phyloP scores from a whole-genome alignment of 768 basidiomycete genomes.

The Boletus edulis region DNA sequence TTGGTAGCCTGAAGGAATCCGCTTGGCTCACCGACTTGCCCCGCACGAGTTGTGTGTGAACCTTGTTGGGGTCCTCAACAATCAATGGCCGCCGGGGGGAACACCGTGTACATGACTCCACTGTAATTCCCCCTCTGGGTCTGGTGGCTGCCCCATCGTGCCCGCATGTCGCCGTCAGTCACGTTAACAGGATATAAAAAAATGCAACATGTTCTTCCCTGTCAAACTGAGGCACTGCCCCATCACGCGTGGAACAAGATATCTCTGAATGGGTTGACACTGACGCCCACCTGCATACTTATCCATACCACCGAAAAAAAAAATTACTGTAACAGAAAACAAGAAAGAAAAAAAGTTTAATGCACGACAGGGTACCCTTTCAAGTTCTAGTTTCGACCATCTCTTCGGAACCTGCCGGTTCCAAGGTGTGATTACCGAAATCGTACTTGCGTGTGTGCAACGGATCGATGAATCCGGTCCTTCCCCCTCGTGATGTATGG shows the following conservation, averaged over 20 bases:
- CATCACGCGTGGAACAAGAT: not conserved
- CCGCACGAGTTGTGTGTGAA: not conserved
- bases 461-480: no score
- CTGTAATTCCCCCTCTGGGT: not conserved
- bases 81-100: not conserved
- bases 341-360: no score
- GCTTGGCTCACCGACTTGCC: not conserved
- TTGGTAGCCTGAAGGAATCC: not conserved
- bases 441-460: no score
- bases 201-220: not conserved
- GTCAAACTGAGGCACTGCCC: slow-evolving; percentile 1
- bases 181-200: slow-evolving; percentile 11
- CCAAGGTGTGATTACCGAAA: no score
- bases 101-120: not conserved
- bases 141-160: not conserved
- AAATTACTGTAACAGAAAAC: no score
- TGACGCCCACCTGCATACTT: not conserved
- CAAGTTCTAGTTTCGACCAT: not conserved
- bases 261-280: not conserved
- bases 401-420: slow-evolving; percentile 1
- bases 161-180: slow-evolving; percentile 9
- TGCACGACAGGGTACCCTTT: no score
- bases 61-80: not conserved
- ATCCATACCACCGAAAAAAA: no score
- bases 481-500: not conserved